Conservation (phyloP, 129 eudicot genomes). For the Mikania micrantha region DNA sequence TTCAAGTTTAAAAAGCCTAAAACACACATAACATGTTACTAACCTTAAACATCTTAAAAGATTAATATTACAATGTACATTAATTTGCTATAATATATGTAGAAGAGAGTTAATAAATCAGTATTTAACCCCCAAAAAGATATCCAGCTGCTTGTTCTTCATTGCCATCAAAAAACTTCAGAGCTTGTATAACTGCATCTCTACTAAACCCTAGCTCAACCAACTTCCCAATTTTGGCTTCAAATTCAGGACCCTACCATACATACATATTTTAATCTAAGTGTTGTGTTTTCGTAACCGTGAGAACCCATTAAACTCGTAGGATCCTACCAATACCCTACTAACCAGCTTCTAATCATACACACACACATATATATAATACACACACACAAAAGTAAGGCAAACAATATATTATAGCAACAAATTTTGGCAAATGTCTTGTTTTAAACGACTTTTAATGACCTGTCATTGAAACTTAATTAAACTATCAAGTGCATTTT, state of each 20-base stretch:
- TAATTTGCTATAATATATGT: background rate
- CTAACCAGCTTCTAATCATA: conserved; percentile 49
- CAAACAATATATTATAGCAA: background rate
- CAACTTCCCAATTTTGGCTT: conserved; percentile 78
- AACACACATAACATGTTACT: background rate
- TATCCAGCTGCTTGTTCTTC: conserved; percentile 90
- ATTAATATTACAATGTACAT: conserved; percentile 14
- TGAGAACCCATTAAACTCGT: too few relatives aligned
- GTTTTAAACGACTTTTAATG: background rate
- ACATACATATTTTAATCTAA: background rate
- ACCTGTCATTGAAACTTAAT: background rate
- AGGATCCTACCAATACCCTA: too few relatives aligned
- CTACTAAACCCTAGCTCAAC: conserved; percentile 88
- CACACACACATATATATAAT: too few relatives aligned
- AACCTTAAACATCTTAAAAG: background rate
- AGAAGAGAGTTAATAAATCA: background rate
- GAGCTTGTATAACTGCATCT: conserved; percentile 68
- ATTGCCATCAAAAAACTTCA: conserved; percentile 65
- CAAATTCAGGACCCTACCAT: conserved; percentile 74
- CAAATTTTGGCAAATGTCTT: background rate
- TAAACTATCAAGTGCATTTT: background rate
- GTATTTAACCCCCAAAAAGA: conserved; percentile 66
- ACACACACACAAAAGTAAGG: conserved; percentile 24
- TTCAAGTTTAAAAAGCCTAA: background rate
- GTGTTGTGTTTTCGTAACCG: background rate